These are phyloP conservation scores for Myxozyma monticola DNA, from an alignment of 805 yeast species.

Conservation along the genomic window DNA sequence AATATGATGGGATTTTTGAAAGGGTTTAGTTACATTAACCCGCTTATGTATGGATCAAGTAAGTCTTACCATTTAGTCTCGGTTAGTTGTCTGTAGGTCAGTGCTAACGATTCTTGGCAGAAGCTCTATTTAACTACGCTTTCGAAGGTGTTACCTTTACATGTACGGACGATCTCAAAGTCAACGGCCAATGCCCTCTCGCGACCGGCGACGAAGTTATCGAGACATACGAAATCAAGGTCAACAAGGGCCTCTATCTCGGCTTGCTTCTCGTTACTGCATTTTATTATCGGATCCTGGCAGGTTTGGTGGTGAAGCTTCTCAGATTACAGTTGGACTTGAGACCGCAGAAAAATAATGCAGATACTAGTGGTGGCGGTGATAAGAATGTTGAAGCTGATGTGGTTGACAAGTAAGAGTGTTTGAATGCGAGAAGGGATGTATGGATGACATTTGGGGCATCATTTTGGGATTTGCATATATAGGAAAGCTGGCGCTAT, in stretches of 20 bases:
- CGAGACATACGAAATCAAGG: constrained; percentile 49
- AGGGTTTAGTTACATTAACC: constrained; percentile 75
- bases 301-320: constrained; percentile 32
- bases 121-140: constrained; percentile 38
- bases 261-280: constrained; percentile 34
- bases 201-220: constrained; percentile 58
- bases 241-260: constrained; percentile 24
- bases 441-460: too few species aligned
- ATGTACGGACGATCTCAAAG: constrained; percentile 46
- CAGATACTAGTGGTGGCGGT: too few species aligned
- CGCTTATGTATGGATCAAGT: constrained; percentile 58
- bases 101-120: constrained; percentile 5
- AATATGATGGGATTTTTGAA: constrained; percentile 67
- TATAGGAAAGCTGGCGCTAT: too few species aligned
- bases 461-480: too few species aligned
- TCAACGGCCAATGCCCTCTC: constrained; percentile 48
- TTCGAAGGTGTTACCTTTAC: constrained; percentile 53
- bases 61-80: neutral
- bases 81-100: neutral
- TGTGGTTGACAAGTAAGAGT: too few species aligned
- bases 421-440: too few species aligned
- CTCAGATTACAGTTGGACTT: constrained; percentile 10
- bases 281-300: constrained; percentile 35
- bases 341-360: too few species aligned
- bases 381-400: too few species aligned